Base-by-base conservation (phyloP, 2,329 filamentous ascomycete species). In the Cordyceps pruinosa region DNA sequence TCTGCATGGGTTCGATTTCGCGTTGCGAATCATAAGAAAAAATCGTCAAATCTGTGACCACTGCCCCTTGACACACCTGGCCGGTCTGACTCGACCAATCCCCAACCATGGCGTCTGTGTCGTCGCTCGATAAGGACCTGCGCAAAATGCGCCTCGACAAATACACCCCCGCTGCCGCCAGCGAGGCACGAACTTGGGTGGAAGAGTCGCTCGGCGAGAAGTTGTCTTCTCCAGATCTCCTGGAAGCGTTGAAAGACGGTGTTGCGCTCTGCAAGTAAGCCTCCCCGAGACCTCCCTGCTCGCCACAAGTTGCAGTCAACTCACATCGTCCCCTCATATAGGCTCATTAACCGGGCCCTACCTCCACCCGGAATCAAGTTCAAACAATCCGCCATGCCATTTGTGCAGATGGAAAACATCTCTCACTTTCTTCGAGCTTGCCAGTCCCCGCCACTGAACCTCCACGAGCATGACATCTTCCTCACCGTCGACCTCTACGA, bases 331-430 rank as follows among this genome's bases (percentile, higher is more conserved):
- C n/a, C 1, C 12, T 26, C 49, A 2, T 17, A 34, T 62, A 94
- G 90, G 68, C 85, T 97, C 53, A 83, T 90, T 66, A 97, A 96
- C 68, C 79, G 93, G 57, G 88, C 83, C 32, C 73, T 88, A 37
- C 88, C 89, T 26, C 83, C 86, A 17, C 89, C 89, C 0, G 87
- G 87, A 32, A 83, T 96, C 73, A 90, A 87, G 71, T 97, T 88
- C 81, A 97, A 97, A 75, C 80, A 87, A 68, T 96, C 92, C 1
- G 75, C 85, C 41, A 97, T 97, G 93, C 94, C 94, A 0, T 99
- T 99, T 70, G 93, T 97, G 41, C 94, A 99, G 73, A 97, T 97
- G 92, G 94, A 99, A 72, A 99, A 99, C 70, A 97, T 99, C 68
- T 95, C 92, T 5, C 90, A 96, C 69, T 99, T 97, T 74, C 84